A percentile compares a stretch with the other conserved stretches of the same genome.
These are phyloP conservation scores for Arthroderma sp. DNA, from an alignment of 2,329 filamentous ascomycete species.

Conservation along the genomic window DNA sequence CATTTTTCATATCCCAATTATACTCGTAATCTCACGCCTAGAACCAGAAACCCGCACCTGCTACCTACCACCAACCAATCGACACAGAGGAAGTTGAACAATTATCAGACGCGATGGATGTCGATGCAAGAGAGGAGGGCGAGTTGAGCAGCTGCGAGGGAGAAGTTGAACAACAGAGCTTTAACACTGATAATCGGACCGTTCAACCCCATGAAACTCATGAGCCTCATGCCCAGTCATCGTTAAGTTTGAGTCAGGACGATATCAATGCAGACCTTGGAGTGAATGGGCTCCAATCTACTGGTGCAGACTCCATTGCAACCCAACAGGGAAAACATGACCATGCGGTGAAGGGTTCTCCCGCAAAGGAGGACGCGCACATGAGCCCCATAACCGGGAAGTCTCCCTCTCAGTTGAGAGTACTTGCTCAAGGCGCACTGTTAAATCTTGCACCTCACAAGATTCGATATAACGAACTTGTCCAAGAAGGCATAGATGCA, in stretches of 20 bases:
- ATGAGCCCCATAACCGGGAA: slow-evolving; percentile 15
- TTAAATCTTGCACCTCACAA: slow-evolving; percentile 51
- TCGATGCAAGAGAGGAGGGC: slow-evolving; percentile 54
- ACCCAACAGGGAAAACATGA: neutral
- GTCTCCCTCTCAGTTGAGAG: slow-evolving; percentile 29
- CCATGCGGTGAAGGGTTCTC: neutral
- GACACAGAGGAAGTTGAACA: neutral
- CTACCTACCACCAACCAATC: neutral
- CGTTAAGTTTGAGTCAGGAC: neutral
- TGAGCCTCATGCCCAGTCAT: neutral
- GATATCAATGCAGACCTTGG: neutral
- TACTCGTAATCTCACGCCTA: neutral
- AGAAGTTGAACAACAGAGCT: slow-evolving; percentile 3
- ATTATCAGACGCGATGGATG: slow-evolving; percentile 19
- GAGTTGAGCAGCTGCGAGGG: slow-evolving; percentile 59
- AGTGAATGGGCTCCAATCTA: neutral
- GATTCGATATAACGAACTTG: slow-evolving; percentile 60
- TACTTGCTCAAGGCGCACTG: slow-evolving; percentile 53
- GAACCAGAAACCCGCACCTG: neutral
- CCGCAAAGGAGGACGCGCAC: neutral
- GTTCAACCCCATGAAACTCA: neutral
- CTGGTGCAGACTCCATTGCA: neutral
- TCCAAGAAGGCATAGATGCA: slow-evolving; percentile 60
- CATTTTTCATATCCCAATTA: neutral
- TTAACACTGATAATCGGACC: neutral